Conservation (phyloP, 371 early-diverging fungal genomes). For the Mortierella sp. region DNA sequence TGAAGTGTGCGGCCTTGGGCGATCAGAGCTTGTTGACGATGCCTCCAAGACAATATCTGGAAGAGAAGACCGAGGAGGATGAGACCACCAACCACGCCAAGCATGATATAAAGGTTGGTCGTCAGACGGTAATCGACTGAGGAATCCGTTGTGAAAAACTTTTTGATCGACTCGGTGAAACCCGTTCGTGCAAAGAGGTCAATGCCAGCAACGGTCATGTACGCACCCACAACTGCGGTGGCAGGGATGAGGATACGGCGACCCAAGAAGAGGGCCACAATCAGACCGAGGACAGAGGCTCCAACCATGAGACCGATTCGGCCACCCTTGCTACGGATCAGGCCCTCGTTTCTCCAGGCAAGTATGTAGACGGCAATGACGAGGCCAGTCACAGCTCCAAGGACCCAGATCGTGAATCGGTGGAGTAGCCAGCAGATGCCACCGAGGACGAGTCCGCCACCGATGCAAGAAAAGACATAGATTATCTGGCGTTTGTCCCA, state of each 20-base stretch:
- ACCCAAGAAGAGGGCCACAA: conserved; percentile 65
- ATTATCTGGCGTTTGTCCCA: conserved; percentile 70
- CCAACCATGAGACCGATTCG: conserved; percentile 74
- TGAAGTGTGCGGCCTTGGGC: conserved; percentile 24
- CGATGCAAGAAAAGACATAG: conserved; percentile 90
- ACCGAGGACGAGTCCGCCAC: conserved; percentile 78
- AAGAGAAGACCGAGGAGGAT: conserved; percentile 9
- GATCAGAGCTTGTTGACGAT: conserved; percentile 12
- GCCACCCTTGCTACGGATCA: conserved; percentile 67
- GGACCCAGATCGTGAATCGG: conserved; percentile 60
- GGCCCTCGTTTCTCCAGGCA: conserved; percentile 62
- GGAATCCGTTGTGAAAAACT: conserved; percentile 26
- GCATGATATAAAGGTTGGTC: conserved; percentile 46
- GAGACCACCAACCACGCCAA: conserved; percentile 34
- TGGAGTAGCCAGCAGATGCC: conserved; percentile 19
- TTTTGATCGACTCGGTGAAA: conserved; percentile 57
- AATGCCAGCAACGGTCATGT: conserved; percentile 75
- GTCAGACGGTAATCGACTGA: conserved; percentile 19
- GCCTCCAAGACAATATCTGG: conserved; percentile 27
- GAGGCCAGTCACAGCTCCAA: conserved; percentile 69
- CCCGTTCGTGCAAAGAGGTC: conserved; percentile 83
- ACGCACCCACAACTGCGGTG: conserved; percentile 76
- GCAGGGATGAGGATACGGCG: conserved; percentile 70
- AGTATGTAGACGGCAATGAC: conserved; percentile 68
- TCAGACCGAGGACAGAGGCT: conserved; percentile 62